Evolutionary conservation across 208 protist genomes (phyloP), one percentile per base, ranked within the genome.

Genomic region (Endotrypanum monterogeii): DNA sequence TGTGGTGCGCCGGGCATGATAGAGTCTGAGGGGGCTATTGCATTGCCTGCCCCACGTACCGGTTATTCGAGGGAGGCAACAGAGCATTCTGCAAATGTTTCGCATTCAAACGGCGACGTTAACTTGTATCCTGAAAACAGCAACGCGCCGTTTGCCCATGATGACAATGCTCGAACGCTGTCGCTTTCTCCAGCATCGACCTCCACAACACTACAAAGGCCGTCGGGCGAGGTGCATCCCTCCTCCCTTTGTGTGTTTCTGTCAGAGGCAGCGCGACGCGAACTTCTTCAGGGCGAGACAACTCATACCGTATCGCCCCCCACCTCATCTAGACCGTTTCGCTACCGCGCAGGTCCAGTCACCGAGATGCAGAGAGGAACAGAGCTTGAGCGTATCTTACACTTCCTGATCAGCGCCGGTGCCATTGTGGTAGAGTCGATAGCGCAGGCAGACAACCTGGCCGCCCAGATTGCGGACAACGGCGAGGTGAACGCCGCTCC

Each of bases 341-440:
- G 20, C 37, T 25, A 65, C 20, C 44, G 32, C 16, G 67, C n/a
- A 28, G 67, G 51, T 12, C 67, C 67, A n/a, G 67, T 51, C 12
- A 74, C 68, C 18, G 75, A 79, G 61, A n/a, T 74, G 60, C 75
- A 79, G 41, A 67, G 75, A 35, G 58, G 56, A 51, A 79, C 68
- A 14, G 76, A 80, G 44, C 69, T 80, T 54, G 69, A 80, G 41
- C 76, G 76, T 39, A 74, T 80, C 11, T 71, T 80, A 1, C 68
- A 80, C 69, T 80, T 60, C 32, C 51, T 80, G 46, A 41, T 70
- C 52, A 75, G 60, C 54, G 76, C 69, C 2, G 76, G 76, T 9
- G 54, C 78, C 7, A 37, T 55, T 30, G 28, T 78, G 41, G 54
- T 76, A 20, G 73, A 74, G 20, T 82, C 77, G 1, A 35, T 72